These are phyloP conservation scores for Trichosporon sp. DNA, from an alignment of 1,284 basidiomycete species.

Conservation along the genomic window DNA sequence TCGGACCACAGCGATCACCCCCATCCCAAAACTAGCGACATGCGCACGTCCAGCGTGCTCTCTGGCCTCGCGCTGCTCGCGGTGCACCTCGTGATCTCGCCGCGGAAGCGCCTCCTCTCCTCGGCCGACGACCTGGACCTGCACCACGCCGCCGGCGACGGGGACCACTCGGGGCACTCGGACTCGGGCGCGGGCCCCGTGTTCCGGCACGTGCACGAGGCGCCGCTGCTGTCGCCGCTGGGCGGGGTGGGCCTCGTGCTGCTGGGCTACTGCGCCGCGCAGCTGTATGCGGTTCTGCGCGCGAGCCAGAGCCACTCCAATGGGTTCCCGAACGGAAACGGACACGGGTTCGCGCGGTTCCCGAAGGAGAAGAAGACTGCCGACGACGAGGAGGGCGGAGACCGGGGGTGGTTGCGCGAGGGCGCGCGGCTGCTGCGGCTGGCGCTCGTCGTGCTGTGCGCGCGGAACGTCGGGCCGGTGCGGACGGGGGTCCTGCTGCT, in stretches of 20 bases:
- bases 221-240: not conserved
- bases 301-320: not conserved
- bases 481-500: not conserved
- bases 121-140: not conserved
- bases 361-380: not conserved
- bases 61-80: not conserved
- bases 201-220: not conserved
- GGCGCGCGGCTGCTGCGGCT: not conserved
- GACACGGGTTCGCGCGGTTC: not conserved
- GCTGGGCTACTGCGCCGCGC: not conserved
- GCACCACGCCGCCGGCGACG: not conserved
- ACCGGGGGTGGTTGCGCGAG: not conserved
- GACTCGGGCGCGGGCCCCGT: not conserved
- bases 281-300: not conserved
- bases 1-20: not conserved
- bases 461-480: not conserved
- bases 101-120: not conserved
- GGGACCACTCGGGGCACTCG: not conserved
- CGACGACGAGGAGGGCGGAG: not conserved
- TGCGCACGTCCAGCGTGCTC: not conserved
- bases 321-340: not conserved
- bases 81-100: not conserved
- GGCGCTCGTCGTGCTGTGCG: not conserved
- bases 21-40: not conserved
- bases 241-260: not conserved